A percentile compares a stretch with the other conserved stretches of the same genome.
phyloP scores from a whole-genome alignment of 495 filamentous ascomycete species.

The Lophiostoma macrostomum region DNA sequence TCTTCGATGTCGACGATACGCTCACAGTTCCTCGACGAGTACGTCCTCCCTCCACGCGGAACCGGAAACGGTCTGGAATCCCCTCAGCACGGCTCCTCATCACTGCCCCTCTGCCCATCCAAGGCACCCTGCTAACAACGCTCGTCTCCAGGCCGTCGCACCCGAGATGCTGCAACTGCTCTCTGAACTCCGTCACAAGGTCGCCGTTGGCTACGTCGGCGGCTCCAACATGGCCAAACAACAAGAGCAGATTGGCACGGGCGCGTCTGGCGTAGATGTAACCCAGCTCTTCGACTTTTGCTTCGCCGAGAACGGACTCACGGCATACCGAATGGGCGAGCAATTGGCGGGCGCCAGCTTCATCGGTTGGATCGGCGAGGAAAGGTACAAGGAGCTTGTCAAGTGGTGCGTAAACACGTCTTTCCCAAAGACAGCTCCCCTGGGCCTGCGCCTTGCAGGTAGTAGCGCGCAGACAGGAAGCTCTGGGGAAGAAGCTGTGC shows the following conservation, averaged over 20 bases:
- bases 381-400: conserved; percentile 82
- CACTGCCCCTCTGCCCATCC: not conserved
- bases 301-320: conserved; percentile 94
- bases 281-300: conserved; percentile 89
- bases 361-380: conserved; percentile 90
- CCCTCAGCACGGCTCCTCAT: too few species aligned
- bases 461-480: not conserved
- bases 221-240: conserved; percentile 82
- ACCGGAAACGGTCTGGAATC: too few species aligned
- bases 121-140: not conserved
- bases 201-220: conserved; percentile 78
- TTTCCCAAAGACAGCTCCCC: not conserved
- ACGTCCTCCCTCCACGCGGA: conserved; percentile 38
- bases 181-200: conserved; percentile 74
- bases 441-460: not conserved
- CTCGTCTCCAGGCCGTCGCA: conserved; percentile 51
- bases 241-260: conserved; percentile 84
- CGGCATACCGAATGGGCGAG: conserved; percentile 76
- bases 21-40: conserved; percentile 74
- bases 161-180: conserved; percentile 84
- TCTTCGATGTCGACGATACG: conserved; percentile 93
- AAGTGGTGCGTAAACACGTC: conserved; percentile 47
- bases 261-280: conserved; percentile 59
- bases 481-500: not conserved
- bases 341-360: conserved; percentile 72